phyloP scores from a whole-genome alignment of 2,329 filamentous ascomycete genomes.

The Penicillium sclerotiorum region DNA sequence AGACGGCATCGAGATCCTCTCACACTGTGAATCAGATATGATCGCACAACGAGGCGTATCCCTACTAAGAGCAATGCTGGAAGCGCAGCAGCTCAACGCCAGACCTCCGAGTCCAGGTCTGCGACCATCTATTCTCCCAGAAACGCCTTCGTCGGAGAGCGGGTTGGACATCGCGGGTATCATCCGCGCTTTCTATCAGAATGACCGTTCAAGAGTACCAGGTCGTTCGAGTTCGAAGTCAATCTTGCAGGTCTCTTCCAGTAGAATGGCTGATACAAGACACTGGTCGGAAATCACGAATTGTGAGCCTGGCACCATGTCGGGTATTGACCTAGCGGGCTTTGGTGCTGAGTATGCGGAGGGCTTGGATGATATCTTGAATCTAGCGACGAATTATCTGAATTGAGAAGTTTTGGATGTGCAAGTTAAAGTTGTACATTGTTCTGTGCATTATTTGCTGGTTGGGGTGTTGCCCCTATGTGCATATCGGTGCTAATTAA shows the following conservation, averaged over 20 bases:
- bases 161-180: conserved; percentile 18
- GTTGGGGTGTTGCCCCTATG: neutral
- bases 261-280: neutral
- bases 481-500: conserved; percentile 7
- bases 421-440: neutral
- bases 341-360: conserved; percentile 18
- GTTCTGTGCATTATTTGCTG: neutral
- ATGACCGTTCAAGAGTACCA: conserved; percentile 2
- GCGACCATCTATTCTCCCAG: neutral
- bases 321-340: conserved; percentile 3
- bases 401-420: neutral
- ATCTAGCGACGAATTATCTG: conserved; percentile 16
- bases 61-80: conserved; percentile 17
- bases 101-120: neutral
- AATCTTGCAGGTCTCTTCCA: neutral
- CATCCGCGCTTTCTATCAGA: conserved; percentile 21
- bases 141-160: neutral
- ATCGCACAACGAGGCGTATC: conserved; percentile 28
- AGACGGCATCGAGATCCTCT: conserved; percentile 24
- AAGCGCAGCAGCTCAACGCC: conserved; percentile 9
- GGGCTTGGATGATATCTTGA: conserved; percentile 23
- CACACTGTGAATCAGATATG: conserved; percentile 26
- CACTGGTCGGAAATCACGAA: conserved; percentile 9
- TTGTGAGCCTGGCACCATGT: neutral
- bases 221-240: neutral